Percentiles rank a stretch among this genome's conserved stretches.
phyloP scores from a whole-genome alignment of 139 green algal species.

The Ostreobium quekettii region DNA sequence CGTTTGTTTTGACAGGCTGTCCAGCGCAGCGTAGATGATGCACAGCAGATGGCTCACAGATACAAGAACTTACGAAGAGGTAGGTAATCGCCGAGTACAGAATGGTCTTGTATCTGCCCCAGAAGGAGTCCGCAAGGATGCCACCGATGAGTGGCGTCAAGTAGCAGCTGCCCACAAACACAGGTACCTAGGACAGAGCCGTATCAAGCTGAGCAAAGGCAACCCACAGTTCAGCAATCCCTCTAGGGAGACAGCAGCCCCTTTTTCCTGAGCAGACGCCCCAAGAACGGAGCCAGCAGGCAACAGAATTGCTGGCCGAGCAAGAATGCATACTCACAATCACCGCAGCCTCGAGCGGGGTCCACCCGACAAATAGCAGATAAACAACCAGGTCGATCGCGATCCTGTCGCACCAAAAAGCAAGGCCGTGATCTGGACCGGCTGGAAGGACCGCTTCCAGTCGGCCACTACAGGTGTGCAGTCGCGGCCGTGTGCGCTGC shows the following conservation, averaged over 20 bases:
- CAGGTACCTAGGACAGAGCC: slow-evolving; percentile 49
- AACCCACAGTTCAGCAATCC: neutral
- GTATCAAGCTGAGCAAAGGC: neutral
- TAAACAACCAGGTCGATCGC: slow-evolving; percentile 88
- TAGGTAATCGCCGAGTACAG: slow-evolving; percentile 87
- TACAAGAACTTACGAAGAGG: slow-evolving; percentile 44
- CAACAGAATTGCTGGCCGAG: neutral
- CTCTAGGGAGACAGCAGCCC: neutral
- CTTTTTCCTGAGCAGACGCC: neutral
- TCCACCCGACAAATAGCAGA: slow-evolving; percentile 35
- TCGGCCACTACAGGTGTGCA: no score
- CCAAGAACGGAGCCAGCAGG: neutral
- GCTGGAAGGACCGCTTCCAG: no score
- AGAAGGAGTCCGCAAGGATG: slow-evolving; percentile 75
- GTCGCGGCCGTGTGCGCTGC: neutral
- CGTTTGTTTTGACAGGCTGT: neutral
- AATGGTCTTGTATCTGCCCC: slow-evolving; percentile 94
- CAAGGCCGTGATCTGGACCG: neutral
- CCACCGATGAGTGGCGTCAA: slow-evolving; percentile 88
- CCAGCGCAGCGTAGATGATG: neutral
- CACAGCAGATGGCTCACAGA: neutral
- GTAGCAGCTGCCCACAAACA: slow-evolving; percentile 92
- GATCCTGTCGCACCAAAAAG: slow-evolving; percentile 37
- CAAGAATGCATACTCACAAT: neutral
- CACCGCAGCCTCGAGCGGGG: neutral